phyloP scores from a whole-genome alignment of 352 stramenopile genomes.

The Synura sp. region DNA sequence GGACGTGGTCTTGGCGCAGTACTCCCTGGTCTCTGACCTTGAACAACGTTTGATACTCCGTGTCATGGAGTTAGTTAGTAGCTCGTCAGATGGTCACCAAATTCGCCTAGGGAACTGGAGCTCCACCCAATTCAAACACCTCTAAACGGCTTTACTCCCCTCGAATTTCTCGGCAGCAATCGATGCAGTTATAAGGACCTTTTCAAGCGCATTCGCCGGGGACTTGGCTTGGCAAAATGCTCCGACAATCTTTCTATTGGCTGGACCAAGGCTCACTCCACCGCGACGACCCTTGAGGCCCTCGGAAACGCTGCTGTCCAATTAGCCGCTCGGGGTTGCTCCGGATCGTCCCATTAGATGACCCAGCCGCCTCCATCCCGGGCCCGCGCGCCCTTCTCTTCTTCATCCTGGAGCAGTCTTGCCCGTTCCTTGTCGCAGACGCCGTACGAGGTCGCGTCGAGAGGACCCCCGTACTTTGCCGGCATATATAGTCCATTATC shows the following conservation, averaged over 20 bases:
- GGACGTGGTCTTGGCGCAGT: too few relatives aligned
- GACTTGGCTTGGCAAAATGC: background rate
- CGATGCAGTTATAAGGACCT: conserved; percentile 15
- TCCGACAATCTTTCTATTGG: conserved; percentile 10
- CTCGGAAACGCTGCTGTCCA: conserved; percentile 1
- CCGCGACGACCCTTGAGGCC: background rate
- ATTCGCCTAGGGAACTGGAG: too few relatives aligned
- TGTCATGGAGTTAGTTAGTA: too few relatives aligned
- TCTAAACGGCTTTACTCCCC: too few relatives aligned
- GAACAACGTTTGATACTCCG: too few relatives aligned
- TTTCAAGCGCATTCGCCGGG: background rate
- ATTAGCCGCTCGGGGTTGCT: background rate
- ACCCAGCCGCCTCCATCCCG: background rate
- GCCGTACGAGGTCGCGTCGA: background rate
- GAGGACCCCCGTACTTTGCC: background rate
- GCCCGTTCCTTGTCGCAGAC: background rate
- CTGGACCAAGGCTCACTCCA: conserved; percentile 22
- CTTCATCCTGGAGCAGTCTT: background rate
- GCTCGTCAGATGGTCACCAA: too few relatives aligned
- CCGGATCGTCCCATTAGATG: background rate
- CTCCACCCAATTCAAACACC: too few relatives aligned
- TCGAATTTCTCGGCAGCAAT: too few relatives aligned
- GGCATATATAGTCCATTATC: conserved; percentile 3
- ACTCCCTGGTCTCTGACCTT: too few relatives aligned
- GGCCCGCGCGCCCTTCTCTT: background rate